These are phyloP conservation scores for Solanum sejunctum DNA, from an alignment of 257 asterid species.

Conservation along the genomic window DNA sequence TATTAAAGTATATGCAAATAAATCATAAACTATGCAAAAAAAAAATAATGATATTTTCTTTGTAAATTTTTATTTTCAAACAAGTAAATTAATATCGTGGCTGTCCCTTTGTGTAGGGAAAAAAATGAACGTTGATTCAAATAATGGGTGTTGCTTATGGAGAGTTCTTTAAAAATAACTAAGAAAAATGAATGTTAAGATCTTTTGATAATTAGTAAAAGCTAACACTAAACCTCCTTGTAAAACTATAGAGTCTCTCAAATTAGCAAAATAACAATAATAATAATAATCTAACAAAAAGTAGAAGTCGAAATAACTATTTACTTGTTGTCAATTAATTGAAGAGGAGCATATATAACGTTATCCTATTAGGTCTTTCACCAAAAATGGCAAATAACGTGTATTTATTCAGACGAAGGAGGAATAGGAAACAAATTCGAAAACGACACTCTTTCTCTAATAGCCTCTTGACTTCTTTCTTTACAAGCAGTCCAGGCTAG, in stretches of 20 bases:
- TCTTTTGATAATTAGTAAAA: neutral
- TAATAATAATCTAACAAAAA: neutral
- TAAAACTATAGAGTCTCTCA: neutral
- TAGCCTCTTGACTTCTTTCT: too few relatives aligned
- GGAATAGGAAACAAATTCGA: too few relatives aligned
- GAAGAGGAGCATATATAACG: accelerated
- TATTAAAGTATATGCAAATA: neutral
- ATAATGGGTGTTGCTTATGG: neutral
- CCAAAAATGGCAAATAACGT: too few relatives aligned
- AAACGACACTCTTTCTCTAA: too few relatives aligned
- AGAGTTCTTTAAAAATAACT: neutral
- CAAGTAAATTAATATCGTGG: neutral
- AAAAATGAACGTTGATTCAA: neutral
- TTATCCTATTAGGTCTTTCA: neutral
- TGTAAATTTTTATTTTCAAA: neutral
- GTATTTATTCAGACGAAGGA: too few relatives aligned
- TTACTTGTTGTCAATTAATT: neutral
- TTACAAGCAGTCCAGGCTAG: too few relatives aligned
- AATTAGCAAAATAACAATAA: neutral
- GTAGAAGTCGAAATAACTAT: neutral
- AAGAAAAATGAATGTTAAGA: neutral
- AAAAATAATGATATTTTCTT: neutral
- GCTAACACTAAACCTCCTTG: neutral
- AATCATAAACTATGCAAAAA: neutral
- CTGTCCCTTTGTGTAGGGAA: neutral